Evolutionary conservation across 305 asterid genomes (phyloP), one percentile per base, ranked within the genome.

Genomic region (Solanum chacoense): DNA sequence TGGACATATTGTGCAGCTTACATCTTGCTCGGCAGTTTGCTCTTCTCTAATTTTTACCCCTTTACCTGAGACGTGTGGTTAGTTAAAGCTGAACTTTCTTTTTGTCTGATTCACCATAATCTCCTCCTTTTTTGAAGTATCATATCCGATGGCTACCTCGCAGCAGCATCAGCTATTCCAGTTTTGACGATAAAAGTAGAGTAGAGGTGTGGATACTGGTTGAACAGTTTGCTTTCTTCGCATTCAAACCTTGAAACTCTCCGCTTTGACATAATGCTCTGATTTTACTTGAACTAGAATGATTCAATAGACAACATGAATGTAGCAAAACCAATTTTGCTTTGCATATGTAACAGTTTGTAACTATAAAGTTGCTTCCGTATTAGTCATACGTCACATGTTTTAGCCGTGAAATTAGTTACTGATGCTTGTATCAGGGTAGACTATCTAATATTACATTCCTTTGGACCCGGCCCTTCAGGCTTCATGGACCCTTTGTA

Each of bases 31-130:
- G 99, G 98, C 71, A 95, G 94, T 90, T 77, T 97, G 86, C 98
- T 97, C 81, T 97, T 97, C 94, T 95, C 98, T 40, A 97, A 97
- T 91, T 97, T 97, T 93, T 97, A 97, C 87, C 99, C 99, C 76
- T 97, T 97, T 90, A 97, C 99, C 89, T 97, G 93, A 97, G 90
- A 75, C 63, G 75, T 71, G 3, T 40, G 72, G 71, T 69, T 22
- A 22, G 11, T 28, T 69, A 38, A 40, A 42, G 65, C 71, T 36
- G 55, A 69, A 42, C 86, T 42, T 38, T 28, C 71, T 28, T 45
- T 31, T 45, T 29, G 20, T 81, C 72, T 28, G 72, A 81, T 81
- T 81, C 71, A 45, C 72, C 86, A 29, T 45, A 81, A 16, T 45
- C 86, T 42, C 71, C 20, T 29, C 37, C 28, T 4, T 29, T 3